Evolutionary conservation across 257 asterid species (phyloP), one percentile per base, ranked within the genome.

Genomic region (Lycium ferocissimum): DNA sequence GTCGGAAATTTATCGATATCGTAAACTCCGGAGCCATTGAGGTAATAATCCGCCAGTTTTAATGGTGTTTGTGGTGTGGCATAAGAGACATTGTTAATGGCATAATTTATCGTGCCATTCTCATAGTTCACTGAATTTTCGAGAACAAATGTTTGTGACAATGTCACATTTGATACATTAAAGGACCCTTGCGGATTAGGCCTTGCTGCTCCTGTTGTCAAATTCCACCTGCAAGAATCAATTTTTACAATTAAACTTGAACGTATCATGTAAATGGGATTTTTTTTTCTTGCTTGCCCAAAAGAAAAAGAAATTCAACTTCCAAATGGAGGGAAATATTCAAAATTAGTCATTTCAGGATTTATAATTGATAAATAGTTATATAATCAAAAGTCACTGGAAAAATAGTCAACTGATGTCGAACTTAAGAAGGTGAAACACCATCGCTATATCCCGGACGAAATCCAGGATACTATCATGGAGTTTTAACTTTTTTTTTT

Each of bases 151-250:
- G 92, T 90, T 85, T 92, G 94, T n/a, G 93, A 85, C 22, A 92
- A 18, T 71, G 95, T 93, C 85, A 91, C 94, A 17, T 93, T 92
- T 45, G 96, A 40, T 26, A 94, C 94, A 6, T 93, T 94, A 67
- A 94, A 93, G 22, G 96, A 6, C 2, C 98, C 97, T 85, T 93
- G 98, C 33, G 92, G 94, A 75, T 94, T 93, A 18, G 95, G 97
- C 69, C 95, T 91, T 14, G 97, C 92, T 4, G 91, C 96, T 15
- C 96, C 95, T 0, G 94, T 63, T 0, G 93, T 91, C 93, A 91
- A 78, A 76, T 94, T 93, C 95, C 89, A 90, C 90, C 98, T 94
- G 66, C 88, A 79, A 7, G 35, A 49, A n/a, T 4, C 2, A 22
- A 79, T n/a, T 33, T 2, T 35, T 69, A 26, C 10, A 47, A 20